These are phyloP conservation scores for Penicillium hesseltinei DNA, from an alignment of 2,329 filamentous ascomycete genomes.

Conservation along the genomic window DNA sequence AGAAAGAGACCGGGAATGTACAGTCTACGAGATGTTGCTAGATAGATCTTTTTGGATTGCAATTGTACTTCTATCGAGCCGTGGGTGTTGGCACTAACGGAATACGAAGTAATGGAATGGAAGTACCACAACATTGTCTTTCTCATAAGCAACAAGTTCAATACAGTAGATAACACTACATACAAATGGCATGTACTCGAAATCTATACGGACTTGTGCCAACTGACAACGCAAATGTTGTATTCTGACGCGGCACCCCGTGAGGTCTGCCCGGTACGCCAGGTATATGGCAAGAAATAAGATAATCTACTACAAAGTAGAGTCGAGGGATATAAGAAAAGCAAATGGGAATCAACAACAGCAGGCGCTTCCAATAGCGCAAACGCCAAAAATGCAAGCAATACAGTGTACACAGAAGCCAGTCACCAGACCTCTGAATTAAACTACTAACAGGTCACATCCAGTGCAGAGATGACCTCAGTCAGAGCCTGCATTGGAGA, in stretches of 20 bases:
- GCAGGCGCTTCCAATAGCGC: conserved; percentile 7
- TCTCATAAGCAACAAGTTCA: not conserved
- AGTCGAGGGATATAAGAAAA: conserved; percentile 3
- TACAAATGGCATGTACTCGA: not conserved
- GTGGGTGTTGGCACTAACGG: not conserved
- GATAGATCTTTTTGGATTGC: not conserved
- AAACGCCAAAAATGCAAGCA: conserved; percentile 24
- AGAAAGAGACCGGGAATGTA: not conserved
- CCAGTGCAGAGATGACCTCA: conserved; percentile 16
- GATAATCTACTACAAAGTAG: not conserved
- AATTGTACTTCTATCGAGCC: not conserved
- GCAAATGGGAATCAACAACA: conserved; percentile 10
- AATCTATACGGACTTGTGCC: not conserved
- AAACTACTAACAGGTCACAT: not conserved
- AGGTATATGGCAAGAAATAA: not conserved
- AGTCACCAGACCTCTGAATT: not conserved
- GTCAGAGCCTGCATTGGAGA: conserved; percentile 34
- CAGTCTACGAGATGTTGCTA: not conserved
- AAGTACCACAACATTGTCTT: not conserved
- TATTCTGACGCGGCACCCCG: not conserved
- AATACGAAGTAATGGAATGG: not conserved
- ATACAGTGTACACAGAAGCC: conserved; percentile 4
- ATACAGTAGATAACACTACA: not conserved
- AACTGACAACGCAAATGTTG: not conserved
- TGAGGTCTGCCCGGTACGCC: not conserved